Base-by-base conservation (phyloP, 73 alveolate species). In the Paramecium sonneborni region DNA sequence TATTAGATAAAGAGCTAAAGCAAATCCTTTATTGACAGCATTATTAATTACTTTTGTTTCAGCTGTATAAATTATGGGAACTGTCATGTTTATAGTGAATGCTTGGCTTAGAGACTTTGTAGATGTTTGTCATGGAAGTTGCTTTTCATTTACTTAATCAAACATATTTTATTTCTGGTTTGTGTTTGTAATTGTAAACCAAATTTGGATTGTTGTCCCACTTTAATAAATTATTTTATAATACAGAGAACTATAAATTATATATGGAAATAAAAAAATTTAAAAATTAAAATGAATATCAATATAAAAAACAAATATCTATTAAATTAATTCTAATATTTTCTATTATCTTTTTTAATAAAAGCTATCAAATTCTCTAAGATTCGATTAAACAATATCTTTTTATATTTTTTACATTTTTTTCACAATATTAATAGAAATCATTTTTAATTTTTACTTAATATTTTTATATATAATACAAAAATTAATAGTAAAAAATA, bases 91-190 rank as follows among this genome's bases (percentile, higher is more conserved):
- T 34, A 23, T 46, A 9, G 41, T 26, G 9, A 41, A 79, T 46
- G 90, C 44, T 11, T 43, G 41, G 46, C 43, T 44, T 12, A 79
- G 90, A 43, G 76, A 79, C 28, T 79, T 79, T 41, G 32, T 24
- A 44, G 90, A 79, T 46, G 90, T 79, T 21, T 79, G 90, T 9
- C 35, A 88, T 55, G 74, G 58, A 23, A 52, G 91, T 38, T 88
- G 94, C 35, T 88, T 43, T 46, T 56, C 91, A 26, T 88, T 88
- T 58, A 44, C 89, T 5, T 23, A 52, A 18, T 6, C 46, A 5
- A 88, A 88, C 15, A 88, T 88, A 32, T 88, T 88, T 69, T 62
- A 69, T 38, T 88, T 88, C 57, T 88, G 94, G 94, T 69, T 88
- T 12, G 70, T 76, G 10, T 88, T 88, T 70, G 94, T 88, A 37